Evolutionary conservation across 257 asterid species (phyloP), one percentile per base, ranked within the genome.

Genomic region (Catharanthus roseus): DNA sequence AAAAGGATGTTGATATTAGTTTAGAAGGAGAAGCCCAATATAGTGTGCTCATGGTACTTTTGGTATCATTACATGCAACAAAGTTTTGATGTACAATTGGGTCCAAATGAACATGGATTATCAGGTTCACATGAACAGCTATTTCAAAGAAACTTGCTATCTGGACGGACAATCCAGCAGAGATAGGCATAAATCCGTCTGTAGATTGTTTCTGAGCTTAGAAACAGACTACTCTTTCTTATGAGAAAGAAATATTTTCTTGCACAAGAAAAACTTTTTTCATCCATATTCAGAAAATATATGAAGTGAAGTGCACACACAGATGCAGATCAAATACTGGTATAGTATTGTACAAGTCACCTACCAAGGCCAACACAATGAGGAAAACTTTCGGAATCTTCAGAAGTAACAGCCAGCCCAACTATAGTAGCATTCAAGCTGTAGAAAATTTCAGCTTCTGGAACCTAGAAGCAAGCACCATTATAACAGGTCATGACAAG

Each of bases 311-410:
- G n/a, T n/a, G n/a, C n/a, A n/a, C 10, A 33, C 21, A 31, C 31
- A 10, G 29, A 66, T 1, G 8, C 28, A 3, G 11, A 45, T 72
- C 33, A 42, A 57, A 21, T 28, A 26, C 1, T 57, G 6, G 31
- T 1, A 29, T 34, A 45, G 66, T 65, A 29, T 54, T 41, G 50
- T 28, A 65, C 11, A 42, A 69, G 67, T 56, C 45, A 85, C 97
- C 68, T 71, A 93, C 98, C 98, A 80, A 93, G 81, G 67, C 99
- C 99, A 70, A 91, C 89, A 81, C 99, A 93, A 36, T 77, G 89
- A 79, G 96, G 92, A 72, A 81, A 78, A 58, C 77, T 72, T 69
- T 88, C 86, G 7, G 92, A 76, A 31, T 21, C 78, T 71, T 65
- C 83, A 66, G 93, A 75, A 78, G 83, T 82, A 81, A 84, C 81